Percentiles rank a stretch among this genome's conserved stretches.
Evolutionary conservation across 495 filamentous ascomycete species (phyloP).

Genomic region (Penicillium goetzii): DNA sequence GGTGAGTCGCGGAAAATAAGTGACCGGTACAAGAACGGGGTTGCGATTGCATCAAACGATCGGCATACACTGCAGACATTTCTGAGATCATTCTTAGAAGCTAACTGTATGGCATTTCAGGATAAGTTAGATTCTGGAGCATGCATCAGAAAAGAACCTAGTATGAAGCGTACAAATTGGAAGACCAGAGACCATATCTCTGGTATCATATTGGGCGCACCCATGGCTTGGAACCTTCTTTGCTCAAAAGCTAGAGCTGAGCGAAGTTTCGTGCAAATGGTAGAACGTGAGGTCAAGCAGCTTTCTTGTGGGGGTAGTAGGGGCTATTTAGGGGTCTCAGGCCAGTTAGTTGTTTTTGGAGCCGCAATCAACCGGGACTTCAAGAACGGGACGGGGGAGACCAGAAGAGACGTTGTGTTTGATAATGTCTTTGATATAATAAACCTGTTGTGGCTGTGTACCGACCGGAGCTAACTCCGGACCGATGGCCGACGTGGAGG

Average conservation of each 20-base stretch:
- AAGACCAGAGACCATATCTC: conserved; percentile 15
- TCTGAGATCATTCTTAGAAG: conserved; percentile 4
- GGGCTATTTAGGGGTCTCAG: background rate
- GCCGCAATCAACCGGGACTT: no score
- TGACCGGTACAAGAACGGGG: conserved; percentile 17
- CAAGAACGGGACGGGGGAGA: no score
- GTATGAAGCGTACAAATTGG: conserved; percentile 8
- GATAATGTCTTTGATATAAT: no score
- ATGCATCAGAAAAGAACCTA: background rate
- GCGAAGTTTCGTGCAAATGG: background rate
- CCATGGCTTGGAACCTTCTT: background rate
- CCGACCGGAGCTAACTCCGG: no score
- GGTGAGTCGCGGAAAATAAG: conserved; percentile 3
- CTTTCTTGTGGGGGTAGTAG: background rate
- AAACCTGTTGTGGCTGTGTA: no score
- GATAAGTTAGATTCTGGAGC: background rate
- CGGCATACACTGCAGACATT: conserved; percentile 11
- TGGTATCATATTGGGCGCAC: background rate
- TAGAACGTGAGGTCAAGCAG: background rate
- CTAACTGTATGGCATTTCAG: conserved; percentile 2
- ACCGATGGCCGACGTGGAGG: no score
- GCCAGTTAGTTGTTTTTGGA: no score
- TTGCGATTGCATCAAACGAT: conserved; percentile 13
- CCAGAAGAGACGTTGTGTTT: no score
- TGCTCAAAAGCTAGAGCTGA: background rate